Evolutionary conservation across 805 yeast species (phyloP).

Genomic region (Ogataea degrootiae): DNA sequence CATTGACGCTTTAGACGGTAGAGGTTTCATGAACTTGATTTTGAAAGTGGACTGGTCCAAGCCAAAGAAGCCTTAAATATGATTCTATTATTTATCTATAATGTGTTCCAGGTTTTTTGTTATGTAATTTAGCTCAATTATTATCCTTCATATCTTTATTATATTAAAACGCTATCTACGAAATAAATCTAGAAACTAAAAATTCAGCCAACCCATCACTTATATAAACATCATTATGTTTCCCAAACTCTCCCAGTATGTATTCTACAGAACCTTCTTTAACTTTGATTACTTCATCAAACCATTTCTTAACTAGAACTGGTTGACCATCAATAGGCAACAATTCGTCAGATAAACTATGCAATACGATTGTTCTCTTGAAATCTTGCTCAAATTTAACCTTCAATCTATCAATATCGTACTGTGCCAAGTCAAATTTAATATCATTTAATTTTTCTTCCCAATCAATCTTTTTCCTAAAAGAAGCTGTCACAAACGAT

Average conservation of each 20-base stretch:
- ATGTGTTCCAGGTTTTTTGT: not conserved
- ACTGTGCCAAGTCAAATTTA: slow-evolving; percentile 15
- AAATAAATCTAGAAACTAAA: slow-evolving; percentile 5
- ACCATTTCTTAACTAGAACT: slow-evolving; percentile 30
- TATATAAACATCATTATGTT: slow-evolving; percentile 61
- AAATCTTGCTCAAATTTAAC: slow-evolving; percentile 5
- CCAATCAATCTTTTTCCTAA: slow-evolving; percentile 23
- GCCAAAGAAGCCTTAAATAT: slow-evolving; percentile 27
- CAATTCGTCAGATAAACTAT: slow-evolving; percentile 66
- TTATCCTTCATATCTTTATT: not conserved
- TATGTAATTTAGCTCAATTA: slow-evolving; percentile 1
- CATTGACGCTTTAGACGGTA: slow-evolving; percentile 72
- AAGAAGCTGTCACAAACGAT: slow-evolving; percentile 57
- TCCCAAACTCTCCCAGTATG: slow-evolving; percentile 43
- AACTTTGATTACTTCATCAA: slow-evolving; percentile 18
- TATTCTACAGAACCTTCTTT: slow-evolving; percentile 12
- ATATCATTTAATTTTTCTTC: not conserved
- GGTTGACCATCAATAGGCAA: slow-evolving; percentile 47
- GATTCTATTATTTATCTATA: not conserved
- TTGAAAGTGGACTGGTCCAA: slow-evolving; percentile 60
- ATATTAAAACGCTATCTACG: not conserved
- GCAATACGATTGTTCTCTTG: slow-evolving; percentile 39
- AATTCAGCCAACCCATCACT: slow-evolving; percentile 30
- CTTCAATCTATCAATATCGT: slow-evolving; percentile 1
- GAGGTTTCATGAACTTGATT: slow-evolving; percentile 88